These are phyloP conservation scores for Geoglossum glabrum DNA, from an alignment of 495 filamentous ascomycete genomes.

Conservation along the genomic window DNA sequence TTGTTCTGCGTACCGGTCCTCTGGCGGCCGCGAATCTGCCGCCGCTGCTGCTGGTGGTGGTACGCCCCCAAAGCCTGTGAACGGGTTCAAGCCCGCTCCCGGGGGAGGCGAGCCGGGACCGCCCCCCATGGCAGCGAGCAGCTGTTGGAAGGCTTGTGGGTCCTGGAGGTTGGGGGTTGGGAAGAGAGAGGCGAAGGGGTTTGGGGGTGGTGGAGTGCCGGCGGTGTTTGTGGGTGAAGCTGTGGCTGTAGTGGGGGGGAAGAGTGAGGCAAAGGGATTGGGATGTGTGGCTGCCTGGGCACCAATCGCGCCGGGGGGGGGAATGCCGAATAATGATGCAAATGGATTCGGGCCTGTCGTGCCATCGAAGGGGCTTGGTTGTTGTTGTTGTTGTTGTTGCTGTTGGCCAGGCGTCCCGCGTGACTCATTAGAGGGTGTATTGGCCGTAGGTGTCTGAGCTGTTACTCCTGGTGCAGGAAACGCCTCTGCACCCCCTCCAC, in stretches of 20 bases:
- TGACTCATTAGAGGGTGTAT: slow-evolving; percentile 11
- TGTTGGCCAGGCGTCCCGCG: slow-evolving; percentile 17
- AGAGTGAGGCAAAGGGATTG: slow-evolving; percentile 59
- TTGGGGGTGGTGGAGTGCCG: slow-evolving; percentile 20
- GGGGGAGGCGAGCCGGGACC: not conserved
- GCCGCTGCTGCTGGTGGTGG: no score
- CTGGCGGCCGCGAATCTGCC: slow-evolving; percentile 66
- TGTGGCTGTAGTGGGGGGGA: slow-evolving; percentile 25
- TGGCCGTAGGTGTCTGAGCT: slow-evolving; percentile 32
- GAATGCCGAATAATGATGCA: slow-evolving; percentile 14
- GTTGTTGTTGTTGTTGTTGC: slow-evolving; percentile 14
- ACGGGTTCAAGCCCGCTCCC: not conserved
- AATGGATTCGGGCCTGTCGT: slow-evolving; percentile 14
- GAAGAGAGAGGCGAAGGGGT: slow-evolving; percentile 33
- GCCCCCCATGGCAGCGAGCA: slow-evolving; percentile 27
- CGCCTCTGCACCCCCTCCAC: slow-evolving; percentile 21
- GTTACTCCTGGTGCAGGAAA: slow-evolving; percentile 85
- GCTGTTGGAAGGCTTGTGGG: slow-evolving; percentile 25
- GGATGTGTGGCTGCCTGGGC: slow-evolving; percentile 24
- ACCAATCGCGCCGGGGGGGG: slow-evolving; percentile 10
- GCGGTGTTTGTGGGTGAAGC: slow-evolving; percentile 11
- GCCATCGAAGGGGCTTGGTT: slow-evolving; percentile 4
- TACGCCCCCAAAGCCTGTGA: no score
- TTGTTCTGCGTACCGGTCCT: slow-evolving; percentile 82
- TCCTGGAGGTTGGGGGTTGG: slow-evolving; percentile 29